These are phyloP conservation scores for Lenzites betulinus DNA, from an alignment of 768 basidiomycete genomes.

Conservation along the genomic window DNA sequence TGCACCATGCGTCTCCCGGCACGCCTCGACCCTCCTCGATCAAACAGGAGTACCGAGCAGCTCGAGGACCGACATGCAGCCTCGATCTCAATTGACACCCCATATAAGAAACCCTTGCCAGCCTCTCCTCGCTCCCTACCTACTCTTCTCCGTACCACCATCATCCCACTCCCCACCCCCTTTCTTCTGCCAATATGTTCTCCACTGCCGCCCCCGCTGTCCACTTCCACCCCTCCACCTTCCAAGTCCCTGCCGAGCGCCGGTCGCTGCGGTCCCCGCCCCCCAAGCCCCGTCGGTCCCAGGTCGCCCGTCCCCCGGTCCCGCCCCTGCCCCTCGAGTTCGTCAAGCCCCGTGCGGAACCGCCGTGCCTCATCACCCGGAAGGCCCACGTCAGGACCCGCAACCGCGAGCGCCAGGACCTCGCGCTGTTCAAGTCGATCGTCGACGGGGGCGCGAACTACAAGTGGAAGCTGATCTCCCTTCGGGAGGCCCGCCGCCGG, in stretches of 20 bases:
- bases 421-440: background rate
- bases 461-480: background rate
- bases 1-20: no score
- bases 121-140: background rate
- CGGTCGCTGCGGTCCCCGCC: background rate
- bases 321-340: background rate
- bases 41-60: no score
- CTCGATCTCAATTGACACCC: background rate
- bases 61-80: no score
- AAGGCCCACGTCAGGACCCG: background rate
- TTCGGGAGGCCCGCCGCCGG: background rate
- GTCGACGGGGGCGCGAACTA: background rate
- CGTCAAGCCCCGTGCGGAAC: background rate
- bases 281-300: background rate
- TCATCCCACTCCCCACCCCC: background rate
- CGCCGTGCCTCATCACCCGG: background rate
- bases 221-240: background rate
- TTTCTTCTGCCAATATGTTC: background rate
- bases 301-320: background rate
- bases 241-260: background rate
- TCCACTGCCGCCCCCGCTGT: background rate
- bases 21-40: no score
- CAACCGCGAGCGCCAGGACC: background rate
- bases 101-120: no score
- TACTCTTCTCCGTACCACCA: background rate